phyloP scores from a whole-genome alignment of 2,329 filamentous ascomycete species.

The Fusarium sp. region DNA sequence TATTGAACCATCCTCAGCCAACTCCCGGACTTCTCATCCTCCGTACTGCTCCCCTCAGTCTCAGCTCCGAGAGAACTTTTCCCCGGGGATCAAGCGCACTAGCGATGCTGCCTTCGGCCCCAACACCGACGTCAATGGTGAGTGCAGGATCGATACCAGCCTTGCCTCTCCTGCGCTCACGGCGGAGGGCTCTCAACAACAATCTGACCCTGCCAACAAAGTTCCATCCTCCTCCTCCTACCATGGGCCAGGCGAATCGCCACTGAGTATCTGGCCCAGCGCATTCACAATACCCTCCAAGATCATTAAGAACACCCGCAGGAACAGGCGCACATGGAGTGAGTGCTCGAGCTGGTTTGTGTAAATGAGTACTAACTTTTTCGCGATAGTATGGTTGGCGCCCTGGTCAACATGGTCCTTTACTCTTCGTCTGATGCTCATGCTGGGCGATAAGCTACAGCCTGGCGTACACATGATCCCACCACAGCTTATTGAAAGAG shows the following conservation, averaged over 20 bases:
- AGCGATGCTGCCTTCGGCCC: conserved; percentile 34
- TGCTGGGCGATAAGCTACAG: conserved; percentile 52
- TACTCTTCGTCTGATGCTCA: conserved; percentile 51
- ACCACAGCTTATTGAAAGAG: conserved; percentile 44
- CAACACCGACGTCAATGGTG: conserved; percentile 23
- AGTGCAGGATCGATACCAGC: conserved; percentile 23
- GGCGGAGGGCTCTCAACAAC: conserved; percentile 22
- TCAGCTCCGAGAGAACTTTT: conserved; percentile 9
- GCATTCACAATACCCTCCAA: conserved; percentile 51
- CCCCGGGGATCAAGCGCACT: conserved; percentile 22
- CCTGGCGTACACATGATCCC: conserved; percentile 42
- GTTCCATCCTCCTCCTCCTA: conserved; percentile 14
- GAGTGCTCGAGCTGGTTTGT: conserved; percentile 13
- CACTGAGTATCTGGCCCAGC: conserved; percentile 50
- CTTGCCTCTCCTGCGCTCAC: conserved; percentile 42
- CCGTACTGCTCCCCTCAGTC: conserved; percentile 31
- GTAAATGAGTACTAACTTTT: background rate
- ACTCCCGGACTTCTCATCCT: conserved; percentile 18
- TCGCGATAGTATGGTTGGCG: conserved; percentile 49
- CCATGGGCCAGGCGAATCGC: conserved; percentile 24
- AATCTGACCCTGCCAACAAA: conserved; percentile 22
- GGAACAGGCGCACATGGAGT: conserved; percentile 56
- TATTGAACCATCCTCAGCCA: conserved; percentile 17
- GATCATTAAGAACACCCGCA: conserved; percentile 50
- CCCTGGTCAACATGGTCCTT: conserved; percentile 56